Base-by-base conservation (phyloP, 139 green algal genomes). In the Chlamydomonas incerta region DNA sequence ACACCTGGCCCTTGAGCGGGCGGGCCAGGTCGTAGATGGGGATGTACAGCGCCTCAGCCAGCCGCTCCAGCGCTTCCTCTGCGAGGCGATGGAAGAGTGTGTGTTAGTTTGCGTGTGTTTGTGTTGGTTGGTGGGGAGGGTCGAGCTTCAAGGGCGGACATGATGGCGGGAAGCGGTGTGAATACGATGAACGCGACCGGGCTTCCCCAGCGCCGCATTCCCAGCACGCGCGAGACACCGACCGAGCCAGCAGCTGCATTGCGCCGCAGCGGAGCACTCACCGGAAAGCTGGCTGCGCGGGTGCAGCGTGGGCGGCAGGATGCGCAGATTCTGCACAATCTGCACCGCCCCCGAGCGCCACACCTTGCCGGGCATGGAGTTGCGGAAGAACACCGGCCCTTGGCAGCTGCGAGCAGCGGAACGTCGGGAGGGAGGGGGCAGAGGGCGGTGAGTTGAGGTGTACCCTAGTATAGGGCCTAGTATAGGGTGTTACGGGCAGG, bases 301-400 rank as follows among this genome's bases (percentile, higher is more conserved):
- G 76, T 93, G 90, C 37, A 93, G 71, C 29, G 70, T 72, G 14
- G 74, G 81, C 31, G 90, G 90, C 24, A 93, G 74, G 65, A 93
- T 89, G 26, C 73, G 66, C 29, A 93, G 72, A 67, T 91, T 90
- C 66, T 93, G 90, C n/a, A 93, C 87, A 3, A 93, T 87, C 35
- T 93, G 90, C 0, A 93, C 87, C 0, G 84, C 85, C 47, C 90
- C 90, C 0, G 80, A 87, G 24, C 73, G 77, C 74, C 86, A 87
- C 0, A 91, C 90, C 26, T 87, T 84, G 14, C 90, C 90, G 34
- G 90, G 85, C 90, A 93, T 93, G 55, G 80, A 85, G 60, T 90
- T 86, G 29, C 81, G 82, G 77, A 87, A 88, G 41, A 72, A 80
- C 37, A 90, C 68, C 4, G 74, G 76, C 20, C 77, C 70, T 11